Conservation (phyloP, 345 rosid species). For the Tarenaya hassleriana region DNA sequence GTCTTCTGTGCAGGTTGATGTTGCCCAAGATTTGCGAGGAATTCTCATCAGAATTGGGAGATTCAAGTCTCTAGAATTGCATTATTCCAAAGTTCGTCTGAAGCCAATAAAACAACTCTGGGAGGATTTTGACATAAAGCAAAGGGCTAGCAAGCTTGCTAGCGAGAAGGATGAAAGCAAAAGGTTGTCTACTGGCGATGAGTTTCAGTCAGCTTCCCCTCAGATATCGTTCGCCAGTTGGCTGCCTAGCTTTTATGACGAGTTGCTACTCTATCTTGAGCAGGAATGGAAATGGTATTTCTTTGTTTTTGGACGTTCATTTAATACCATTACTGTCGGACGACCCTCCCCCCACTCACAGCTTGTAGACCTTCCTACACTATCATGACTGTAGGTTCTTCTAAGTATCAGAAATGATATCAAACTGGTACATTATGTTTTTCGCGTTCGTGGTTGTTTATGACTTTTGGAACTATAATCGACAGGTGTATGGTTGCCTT, state of each 20-base stretch:
- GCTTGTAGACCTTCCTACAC: constrained; percentile 8
- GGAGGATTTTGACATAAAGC: constrained; percentile 83
- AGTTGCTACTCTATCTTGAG: constrained; percentile 87
- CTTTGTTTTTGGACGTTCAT: constrained; percentile 5
- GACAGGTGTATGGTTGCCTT: constrained; percentile 91
- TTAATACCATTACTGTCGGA: neutral
- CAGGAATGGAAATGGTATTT: constrained; percentile 98
- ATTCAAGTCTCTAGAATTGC: constrained; percentile 81
- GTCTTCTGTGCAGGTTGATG: constrained; percentile 56
- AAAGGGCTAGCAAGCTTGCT: constrained; percentile 49
- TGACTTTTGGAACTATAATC: neutral
- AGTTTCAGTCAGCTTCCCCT: constrained; percentile 34
- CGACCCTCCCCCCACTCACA: neutral
- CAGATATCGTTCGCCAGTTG: constrained; percentile 63
- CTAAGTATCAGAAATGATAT: constrained; percentile 8
- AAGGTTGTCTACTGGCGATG: constrained; percentile 43
- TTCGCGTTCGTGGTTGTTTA: constrained; percentile 16
- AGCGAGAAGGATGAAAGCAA: constrained; percentile 55
- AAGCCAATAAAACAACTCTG: constrained; percentile 82
- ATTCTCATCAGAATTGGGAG: constrained; percentile 92
- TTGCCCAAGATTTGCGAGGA: constrained; percentile 88
- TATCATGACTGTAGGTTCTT: constrained; percentile 9
- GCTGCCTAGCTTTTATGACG: constrained; percentile 95
- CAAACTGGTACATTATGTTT: neutral
- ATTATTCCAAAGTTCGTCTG: constrained; percentile 81